These are phyloP conservation scores for Lactarius sp. DNA, from an alignment of 768 basidiomycete genomes.

Conservation along the genomic window DNA sequence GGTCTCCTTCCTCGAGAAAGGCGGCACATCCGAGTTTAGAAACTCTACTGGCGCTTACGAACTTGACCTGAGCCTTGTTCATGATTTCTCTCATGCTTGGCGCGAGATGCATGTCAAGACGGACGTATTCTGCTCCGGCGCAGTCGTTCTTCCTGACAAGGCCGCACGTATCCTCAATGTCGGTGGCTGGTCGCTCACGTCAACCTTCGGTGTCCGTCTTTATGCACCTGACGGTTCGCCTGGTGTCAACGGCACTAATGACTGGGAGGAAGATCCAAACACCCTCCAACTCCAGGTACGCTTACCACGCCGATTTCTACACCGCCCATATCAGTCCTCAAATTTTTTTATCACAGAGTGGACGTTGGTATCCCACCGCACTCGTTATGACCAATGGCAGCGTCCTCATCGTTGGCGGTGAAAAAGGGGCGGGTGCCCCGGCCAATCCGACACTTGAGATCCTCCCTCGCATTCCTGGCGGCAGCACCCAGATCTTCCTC, in stretches of 20 bases:
- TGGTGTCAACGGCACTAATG: conserved; percentile 41
- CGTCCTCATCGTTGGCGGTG: conserved; percentile 70
- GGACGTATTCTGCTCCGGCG: conserved; percentile 77
- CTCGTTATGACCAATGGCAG: conserved; percentile 69
- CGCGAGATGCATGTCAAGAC: conserved; percentile 71
- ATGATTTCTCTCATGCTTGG: conserved; percentile 49
- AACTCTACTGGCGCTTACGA: conserved; percentile 80
- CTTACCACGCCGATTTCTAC: not conserved
- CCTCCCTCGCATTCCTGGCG: conserved; percentile 61
- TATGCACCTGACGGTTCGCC: too few species aligned
- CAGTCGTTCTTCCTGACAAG: conserved; percentile 70
- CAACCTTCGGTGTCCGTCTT: too few species aligned
- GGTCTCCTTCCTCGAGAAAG: conserved; percentile 73
- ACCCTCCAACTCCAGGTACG: conserved; percentile 57
- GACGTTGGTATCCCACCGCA: conserved; percentile 73
- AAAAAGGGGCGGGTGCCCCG: conserved; percentile 61
- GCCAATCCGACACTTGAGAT: conserved; percentile 60
- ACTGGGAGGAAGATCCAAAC: conserved; percentile 71
- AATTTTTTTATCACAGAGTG: conserved; percentile 40
- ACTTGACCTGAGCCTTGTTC: conserved; percentile 55
- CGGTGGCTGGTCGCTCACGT: too few species aligned
- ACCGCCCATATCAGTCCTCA: not conserved
- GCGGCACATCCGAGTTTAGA: conserved; percentile 52
- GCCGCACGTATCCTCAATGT: conserved; percentile 32
- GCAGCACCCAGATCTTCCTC: conserved; percentile 53